Base-by-base conservation (phyloP, 164 flowering plant species). In the Berberis thunbergii region DNA sequence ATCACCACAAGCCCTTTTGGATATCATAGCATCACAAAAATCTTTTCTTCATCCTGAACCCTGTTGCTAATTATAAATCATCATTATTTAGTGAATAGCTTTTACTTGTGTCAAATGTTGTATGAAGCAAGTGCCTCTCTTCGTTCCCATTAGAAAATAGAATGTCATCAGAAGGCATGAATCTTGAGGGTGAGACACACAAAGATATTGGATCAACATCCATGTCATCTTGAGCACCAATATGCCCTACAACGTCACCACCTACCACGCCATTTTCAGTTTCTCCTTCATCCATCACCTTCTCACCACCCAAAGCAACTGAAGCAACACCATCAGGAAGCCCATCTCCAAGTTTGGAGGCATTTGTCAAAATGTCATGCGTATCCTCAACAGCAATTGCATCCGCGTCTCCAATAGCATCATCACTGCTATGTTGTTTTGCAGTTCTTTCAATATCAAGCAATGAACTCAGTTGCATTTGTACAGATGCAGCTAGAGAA, bases 401-500 rank as follows among this genome's bases (percentile, higher is more conserved):
- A 40, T 9, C 43, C n/a, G 44, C 11, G 10, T 4, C 43, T 44
- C 60, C 54, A 42, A 61, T 45, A 42, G 65, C 60, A 55, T 73
- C 65, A 44, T 2, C 62, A 13, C 3, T 61, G 38, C 43, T 12
- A 10, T 40, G 54, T 50, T 49, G 45, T 73, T 4, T 54, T 48
- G 26, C 26, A 26, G 26, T 26, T 26, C 0, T 26, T 26, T 26
- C 26, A 26, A 26, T 26, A 73, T 68, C 68, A 61, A 74, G 50
- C 50, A 77, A 61, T 38, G 71, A 45, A 63, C 75, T 70, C 69
- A 95, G 70, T 71, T 82, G 91, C 70, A 56, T 74, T 72, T 84
- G 86, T 2, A 86, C 83, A 73, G 67, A 80, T 7, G 86, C 78
- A 43, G 96, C 88, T 48, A 91, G 67, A 67, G 96, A 81, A 78